Evolutionary conservation across 169 alveolate genomes (phyloP).

Genomic region (Plasmodium relictum): DNA sequence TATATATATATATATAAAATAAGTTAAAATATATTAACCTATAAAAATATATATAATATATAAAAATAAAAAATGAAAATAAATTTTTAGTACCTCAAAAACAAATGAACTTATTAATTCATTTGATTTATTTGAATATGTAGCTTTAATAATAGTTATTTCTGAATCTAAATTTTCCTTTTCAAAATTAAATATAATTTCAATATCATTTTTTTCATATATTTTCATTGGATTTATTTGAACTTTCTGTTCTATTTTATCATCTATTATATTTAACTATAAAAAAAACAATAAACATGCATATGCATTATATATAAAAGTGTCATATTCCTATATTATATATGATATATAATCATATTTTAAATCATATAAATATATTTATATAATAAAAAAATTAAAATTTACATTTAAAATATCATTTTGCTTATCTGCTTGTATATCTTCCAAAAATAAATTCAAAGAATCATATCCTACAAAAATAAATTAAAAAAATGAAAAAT

Average conservation of each 20-base stretch:
- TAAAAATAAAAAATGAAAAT: too few species aligned
- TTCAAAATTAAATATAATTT: conserved; percentile 56
- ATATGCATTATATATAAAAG: not conserved
- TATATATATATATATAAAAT: not conserved
- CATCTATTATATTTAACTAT: conserved; percentile 29
- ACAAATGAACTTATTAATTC: conserved; percentile 41
- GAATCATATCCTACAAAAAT: conserved; percentile 31
- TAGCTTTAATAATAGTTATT: conserved; percentile 49
- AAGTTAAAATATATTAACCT: not conserved
- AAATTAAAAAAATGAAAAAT: conserved; percentile 11
- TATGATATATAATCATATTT: not conserved
- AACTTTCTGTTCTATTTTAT: not conserved
- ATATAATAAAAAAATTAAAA: not conserved
- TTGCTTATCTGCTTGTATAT: conserved; percentile 4
- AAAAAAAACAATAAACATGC: not conserved
- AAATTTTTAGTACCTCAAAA: conserved; percentile 36
- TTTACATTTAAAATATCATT: conserved; percentile 41
- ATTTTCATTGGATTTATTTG: conserved; percentile 56
- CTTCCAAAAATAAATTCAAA: conserved; percentile 47
- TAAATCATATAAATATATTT: not conserved
- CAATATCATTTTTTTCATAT: conserved; percentile 66
- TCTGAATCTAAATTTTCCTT: conserved; percentile 69
- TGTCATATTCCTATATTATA: not conserved
- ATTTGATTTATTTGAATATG: conserved; percentile 55
- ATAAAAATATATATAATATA: not conserved